Base-by-base conservation (phyloP, 257 asterid genomes). In the Ligustrum vulgare region DNA sequence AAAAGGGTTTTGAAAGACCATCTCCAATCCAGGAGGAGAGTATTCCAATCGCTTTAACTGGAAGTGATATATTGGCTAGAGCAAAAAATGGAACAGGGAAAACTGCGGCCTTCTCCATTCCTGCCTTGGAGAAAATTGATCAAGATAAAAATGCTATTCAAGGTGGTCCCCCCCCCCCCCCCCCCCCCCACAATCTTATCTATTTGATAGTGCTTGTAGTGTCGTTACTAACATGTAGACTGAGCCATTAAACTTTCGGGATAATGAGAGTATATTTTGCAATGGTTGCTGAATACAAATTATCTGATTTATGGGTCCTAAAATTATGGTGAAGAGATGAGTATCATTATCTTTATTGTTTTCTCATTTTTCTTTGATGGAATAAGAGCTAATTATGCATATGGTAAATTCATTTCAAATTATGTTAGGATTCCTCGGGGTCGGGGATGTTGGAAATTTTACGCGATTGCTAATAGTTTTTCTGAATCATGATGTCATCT, bases 91-190 rank as follows among this genome's bases (percentile, higher is more conserved):
- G 85, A 39, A 81, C 82, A 0, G 82, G 82, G 67, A 81, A 77
- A 65, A 81, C 82, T 22, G 85, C 82, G 69, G 85, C 85, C 67
- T 81, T 81, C 41, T 81, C 82, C 80, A 81, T 81, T 58, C 85
- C 85, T 49, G 47, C 85, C 5, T 60, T 81, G 68, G 85, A 81
- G 49, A 81, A 77, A 74, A 74, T 81, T 47, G 82, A 81, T 75
- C 49, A 72, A 64, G 82, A 81, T 75, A 78, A 56, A 35, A 81
- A 77, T 78, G 77, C 64, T 47, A 81, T 81, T 75, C 85, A 81
- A 77, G 85, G 85, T 81, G 65, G 1, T 31, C 6, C 10, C 62
- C 54, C 2, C n/a, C 0, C 4, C n/a, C 6, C 10, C 62, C 54
- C 2, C n/a, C 0, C 4, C n/a, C n/a, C n/a, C n/a, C n/a, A n/a